Evolutionary conservation across 148 eudicot genomes (phyloP).

Genomic region (Rhododendron henanense): DNA sequence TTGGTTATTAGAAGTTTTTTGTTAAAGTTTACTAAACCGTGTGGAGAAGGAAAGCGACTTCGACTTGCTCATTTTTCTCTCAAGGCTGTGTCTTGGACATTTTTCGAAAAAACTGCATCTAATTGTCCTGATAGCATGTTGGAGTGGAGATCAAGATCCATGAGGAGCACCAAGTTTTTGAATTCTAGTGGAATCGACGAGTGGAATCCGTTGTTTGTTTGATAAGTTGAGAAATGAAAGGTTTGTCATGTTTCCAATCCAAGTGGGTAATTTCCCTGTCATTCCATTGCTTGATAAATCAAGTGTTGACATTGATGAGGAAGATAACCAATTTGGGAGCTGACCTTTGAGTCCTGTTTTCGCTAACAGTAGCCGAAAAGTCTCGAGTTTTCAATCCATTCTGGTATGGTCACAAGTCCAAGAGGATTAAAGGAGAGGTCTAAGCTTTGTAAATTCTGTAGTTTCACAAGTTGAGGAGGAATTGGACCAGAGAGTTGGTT

Average conservation of each 20-base stretch:
- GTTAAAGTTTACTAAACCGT: not conserved
- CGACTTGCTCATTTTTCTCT: not conserved
- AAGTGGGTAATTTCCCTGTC: slow-evolving; percentile 60
- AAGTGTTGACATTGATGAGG: slow-evolving; percentile 40
- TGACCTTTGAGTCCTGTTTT: slow-evolving; percentile 56
- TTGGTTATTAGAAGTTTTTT: not conserved
- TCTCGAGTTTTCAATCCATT: slow-evolving; percentile 32
- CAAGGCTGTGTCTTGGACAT: not conserved
- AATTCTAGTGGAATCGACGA: slow-evolving; percentile 47
- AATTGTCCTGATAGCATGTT: slow-evolving; percentile 58
- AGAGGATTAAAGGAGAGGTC: slow-evolving; percentile 68
- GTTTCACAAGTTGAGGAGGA: slow-evolving; percentile 44
- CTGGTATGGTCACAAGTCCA: slow-evolving; percentile 37
- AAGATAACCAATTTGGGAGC: slow-evolving; percentile 53
- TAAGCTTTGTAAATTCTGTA: slow-evolving; percentile 40
- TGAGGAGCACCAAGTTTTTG: slow-evolving; percentile 36
- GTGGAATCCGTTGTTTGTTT: slow-evolving; percentile 50
- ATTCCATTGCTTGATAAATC: slow-evolving; percentile 63
- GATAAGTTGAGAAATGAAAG: slow-evolving; percentile 60
- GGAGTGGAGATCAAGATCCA: slow-evolving; percentile 69
- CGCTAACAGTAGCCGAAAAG: slow-evolving; percentile 43
- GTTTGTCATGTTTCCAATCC: slow-evolving; percentile 78
- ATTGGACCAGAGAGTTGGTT: slow-evolving; percentile 49
- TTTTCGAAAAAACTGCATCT: slow-evolving; percentile 31
- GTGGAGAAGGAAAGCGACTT: not conserved